Evolutionary conservation across 225 moss, liverwort and hornwort species (phyloP).

Genomic region (Pleurozium schreberi): DNA sequence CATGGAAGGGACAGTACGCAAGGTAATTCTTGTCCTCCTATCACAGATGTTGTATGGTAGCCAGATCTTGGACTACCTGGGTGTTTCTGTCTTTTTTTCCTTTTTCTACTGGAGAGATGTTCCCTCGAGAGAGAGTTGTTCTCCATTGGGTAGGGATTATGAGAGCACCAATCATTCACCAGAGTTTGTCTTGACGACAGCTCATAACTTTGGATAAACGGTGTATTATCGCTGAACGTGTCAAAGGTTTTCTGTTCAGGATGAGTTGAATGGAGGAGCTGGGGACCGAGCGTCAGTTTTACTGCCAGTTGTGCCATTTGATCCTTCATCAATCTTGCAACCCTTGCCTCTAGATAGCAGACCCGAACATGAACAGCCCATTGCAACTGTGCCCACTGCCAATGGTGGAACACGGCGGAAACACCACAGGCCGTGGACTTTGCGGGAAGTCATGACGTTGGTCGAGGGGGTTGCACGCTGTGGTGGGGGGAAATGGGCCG

Average conservation of each 20-base stretch:
- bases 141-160: neutral
- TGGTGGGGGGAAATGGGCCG: constrained; percentile 99
- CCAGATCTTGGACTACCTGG: neutral
- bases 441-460: constrained; percentile 91
- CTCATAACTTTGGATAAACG: neutral
- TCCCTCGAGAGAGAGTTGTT: neutral
- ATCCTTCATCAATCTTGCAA: constrained; percentile 54
- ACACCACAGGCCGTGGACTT: constrained; percentile 96
- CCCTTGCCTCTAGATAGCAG: constrained; percentile 58
- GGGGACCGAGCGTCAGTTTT: constrained; percentile 74
- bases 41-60: constrained; percentile 38
- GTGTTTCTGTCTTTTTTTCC: neutral
- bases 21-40: constrained; percentile 55
- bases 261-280: constrained; percentile 58
- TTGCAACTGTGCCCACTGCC: constrained; percentile 90
- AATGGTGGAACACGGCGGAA: constrained; percentile 91
- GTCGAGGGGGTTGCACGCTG: constrained; percentile 95
- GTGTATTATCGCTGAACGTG: constrained; percentile 6
- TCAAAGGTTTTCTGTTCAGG: constrained; percentile 39
- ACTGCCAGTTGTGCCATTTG: constrained; percentile 55
- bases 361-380: constrained; percentile 56
- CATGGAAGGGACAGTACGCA: constrained; percentile 51
- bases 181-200: constrained; percentile 9
- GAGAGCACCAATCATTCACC: neutral
- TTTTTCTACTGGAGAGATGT: neutral